Evolutionary conservation across 306 rosid genomes (phyloP), one percentile per base, ranked within the genome.

Genomic region (Ormosia semicastrata): DNA sequence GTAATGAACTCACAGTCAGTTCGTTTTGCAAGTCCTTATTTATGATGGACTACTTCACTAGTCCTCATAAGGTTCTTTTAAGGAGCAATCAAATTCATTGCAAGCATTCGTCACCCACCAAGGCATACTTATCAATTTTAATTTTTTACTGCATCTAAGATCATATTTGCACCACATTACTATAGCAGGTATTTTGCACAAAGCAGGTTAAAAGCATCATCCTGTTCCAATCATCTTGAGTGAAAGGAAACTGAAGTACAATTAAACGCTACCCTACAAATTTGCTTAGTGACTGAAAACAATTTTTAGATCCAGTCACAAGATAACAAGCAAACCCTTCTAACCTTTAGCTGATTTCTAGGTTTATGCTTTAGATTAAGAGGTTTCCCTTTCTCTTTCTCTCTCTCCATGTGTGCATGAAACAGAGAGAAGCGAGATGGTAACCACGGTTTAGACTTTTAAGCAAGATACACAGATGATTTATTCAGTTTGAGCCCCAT

Each of bases 1-100:
- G 66, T 41, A 63, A 49, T 70, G 40, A 83, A 70, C 59, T 58
- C 43, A 56, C 41, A 53, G 64, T 70, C 52, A 33, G 74, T 46
- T 78, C 52, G 39, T 68, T 73, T 66, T 58, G 62, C 49, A 44
- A 60, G 15, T 70, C 40, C 66, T 33, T 43, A 64, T 58, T 71
- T 64, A 15, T 10, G 53, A 34, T 47, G n/a, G 58, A 34, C 75
- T 36, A 44, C 58, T n/a, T 39, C 40, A 75, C 69, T 50, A 29
- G 73, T 73, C 54, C 67, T 40, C 18, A 14, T 0, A 7, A 3
- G 29, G 36, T 75, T 49, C n/a, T 40, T 40, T 47, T 43, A 78
- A 52, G 64, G 52, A 59, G 67, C 70, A 66, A 59, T 17, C 36
- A 47, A 44, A 65, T 58, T 60, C 58, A 59, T 32, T 50, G 24